Evolutionary conservation across 2,329 filamentous ascomycete species (phyloP), one percentile per base, ranked within the genome.

Genomic region (Alternaria gaisen): DNA sequence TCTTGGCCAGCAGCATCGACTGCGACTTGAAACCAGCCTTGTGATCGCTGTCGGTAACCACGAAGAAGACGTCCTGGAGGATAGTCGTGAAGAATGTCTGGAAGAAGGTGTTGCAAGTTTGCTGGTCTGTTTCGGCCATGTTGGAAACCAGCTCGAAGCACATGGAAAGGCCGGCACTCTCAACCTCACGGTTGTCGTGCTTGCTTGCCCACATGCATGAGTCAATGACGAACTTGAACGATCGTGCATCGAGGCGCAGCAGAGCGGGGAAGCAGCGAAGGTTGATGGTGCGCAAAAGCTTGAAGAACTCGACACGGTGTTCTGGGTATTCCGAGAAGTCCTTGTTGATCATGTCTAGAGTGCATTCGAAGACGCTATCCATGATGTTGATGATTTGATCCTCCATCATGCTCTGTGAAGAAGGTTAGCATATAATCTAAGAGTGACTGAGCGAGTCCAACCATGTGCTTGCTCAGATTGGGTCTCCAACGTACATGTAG

Each of bases 161-260:
- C 95, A 99, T 99, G 80, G 94, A 95, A 63, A 99, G 88, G 62
- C 95, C 95, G 40, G 95, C 96, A 69, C 92, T 93, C 81, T 99
- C 95, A 30, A 99, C 95, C 76, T 97, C 93, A 62, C 95, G 91
- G 82, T 99, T 99, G 83, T 99, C 95, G 80, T 99, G 95, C 84
- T 99, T 99, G 84, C 94, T 97, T n/a, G 96, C 95, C 96, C 95
- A 99, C 86, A 98, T 93, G 85, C 96, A 99, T 36, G 94, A 97
- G 80, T 99, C 95, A 69, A 99, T 98, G 72, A 99, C 94, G 76
- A 98, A 97, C 83, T 99, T 99, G 88, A 99, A 99, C 77, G 97
- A 95, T 61, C 93, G 89, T 74, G 92, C 94, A 77, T 99, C 94
- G 34, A 99, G 88, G 80, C 97, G 96, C 68, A 99, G 86, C 22